These are phyloP conservation scores for Hanseniaspora nectarophila DNA, from an alignment of 805 yeast species.

Conservation along the genomic window DNA sequence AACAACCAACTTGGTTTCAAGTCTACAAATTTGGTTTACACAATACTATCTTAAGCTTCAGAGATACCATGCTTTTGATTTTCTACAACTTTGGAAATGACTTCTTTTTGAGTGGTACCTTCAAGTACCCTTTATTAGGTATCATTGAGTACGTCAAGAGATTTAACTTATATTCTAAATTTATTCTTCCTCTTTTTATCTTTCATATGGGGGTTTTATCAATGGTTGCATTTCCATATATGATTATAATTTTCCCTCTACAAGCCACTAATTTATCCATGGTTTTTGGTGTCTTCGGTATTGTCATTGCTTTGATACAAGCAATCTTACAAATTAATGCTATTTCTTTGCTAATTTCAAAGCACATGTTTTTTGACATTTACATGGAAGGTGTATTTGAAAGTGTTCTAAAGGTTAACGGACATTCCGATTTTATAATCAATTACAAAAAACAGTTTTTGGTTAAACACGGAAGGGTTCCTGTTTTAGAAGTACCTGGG, in stretches of 20 bases:
- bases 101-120: constrained; percentile 16
- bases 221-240: constrained; percentile 20
- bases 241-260: constrained; percentile 24
- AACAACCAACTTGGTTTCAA: constrained; percentile 1
- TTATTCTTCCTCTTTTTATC: constrained; percentile 20
- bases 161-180: constrained; percentile 23
- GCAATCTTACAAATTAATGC: constrained; percentile 25
- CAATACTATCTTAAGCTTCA: constrained; percentile 4
- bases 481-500: not conserved
- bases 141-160: constrained; percentile 20
- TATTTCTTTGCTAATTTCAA: constrained; percentile 21
- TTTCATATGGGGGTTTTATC: constrained; percentile 20
- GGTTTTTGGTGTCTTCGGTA: constrained; percentile 27
- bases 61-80: not conserved
- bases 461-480: not conserved
- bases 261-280: constrained; percentile 21
- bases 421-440: constrained; percentile 18
- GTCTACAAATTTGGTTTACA: not conserved
- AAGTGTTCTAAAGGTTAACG: constrained; percentile 18
- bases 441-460: constrained; percentile 8
- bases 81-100: constrained; percentile 17
- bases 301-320: constrained; percentile 24
- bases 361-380: constrained; percentile 21
- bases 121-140: constrained; percentile 24
- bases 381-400: constrained; percentile 22